These are phyloP conservation scores for Clonostachys solani DNA, from an alignment of 2,329 filamentous ascomycete genomes.

Conservation along the genomic window DNA sequence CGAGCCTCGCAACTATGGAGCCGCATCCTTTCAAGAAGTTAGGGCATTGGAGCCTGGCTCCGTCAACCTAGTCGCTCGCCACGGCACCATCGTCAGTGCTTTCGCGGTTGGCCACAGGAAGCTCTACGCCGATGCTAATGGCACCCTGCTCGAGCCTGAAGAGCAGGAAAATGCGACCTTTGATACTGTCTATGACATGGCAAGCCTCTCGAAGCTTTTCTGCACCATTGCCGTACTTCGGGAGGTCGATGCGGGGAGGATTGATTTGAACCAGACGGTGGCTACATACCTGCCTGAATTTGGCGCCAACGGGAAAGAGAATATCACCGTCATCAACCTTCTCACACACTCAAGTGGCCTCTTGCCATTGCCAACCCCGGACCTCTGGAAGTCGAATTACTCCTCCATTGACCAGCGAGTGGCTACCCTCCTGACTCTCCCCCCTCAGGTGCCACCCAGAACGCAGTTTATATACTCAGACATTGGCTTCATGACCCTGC, in stretches of 20 bases:
- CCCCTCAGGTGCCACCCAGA: conserved; percentile 16
- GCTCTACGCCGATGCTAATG: conserved; percentile 19
- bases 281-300: conserved; percentile 22
- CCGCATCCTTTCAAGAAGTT: neutral
- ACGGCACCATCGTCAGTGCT: conserved; percentile 13
- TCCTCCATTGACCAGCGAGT: conserved; percentile 8
- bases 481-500: conserved; percentile 24
- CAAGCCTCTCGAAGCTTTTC: conserved; percentile 29
- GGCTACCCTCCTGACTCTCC: conserved; percentile 16
- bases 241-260: conserved; percentile 15
- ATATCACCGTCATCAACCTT: conserved; percentile 23
- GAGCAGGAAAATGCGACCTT: conserved; percentile 18
- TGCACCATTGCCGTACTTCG: conserved; percentile 24
- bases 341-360: conserved; percentile 27
- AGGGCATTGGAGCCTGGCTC: conserved; percentile 16
- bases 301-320: conserved; percentile 20
- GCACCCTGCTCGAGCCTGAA: conserved; percentile 13
- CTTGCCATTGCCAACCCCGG: conserved; percentile 16
- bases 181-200: conserved; percentile 31
- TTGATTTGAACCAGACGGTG: conserved; percentile 18
- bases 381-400: conserved; percentile 12
- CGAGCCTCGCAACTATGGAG: conserved; percentile 4
- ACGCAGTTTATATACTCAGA: conserved; percentile 24
- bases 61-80: conserved; percentile 10
- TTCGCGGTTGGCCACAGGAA: conserved; percentile 17